Evolutionary conservation across 2,329 filamentous ascomycete genomes (phyloP).

Genomic region (Fonsecaea erecta): DNA sequence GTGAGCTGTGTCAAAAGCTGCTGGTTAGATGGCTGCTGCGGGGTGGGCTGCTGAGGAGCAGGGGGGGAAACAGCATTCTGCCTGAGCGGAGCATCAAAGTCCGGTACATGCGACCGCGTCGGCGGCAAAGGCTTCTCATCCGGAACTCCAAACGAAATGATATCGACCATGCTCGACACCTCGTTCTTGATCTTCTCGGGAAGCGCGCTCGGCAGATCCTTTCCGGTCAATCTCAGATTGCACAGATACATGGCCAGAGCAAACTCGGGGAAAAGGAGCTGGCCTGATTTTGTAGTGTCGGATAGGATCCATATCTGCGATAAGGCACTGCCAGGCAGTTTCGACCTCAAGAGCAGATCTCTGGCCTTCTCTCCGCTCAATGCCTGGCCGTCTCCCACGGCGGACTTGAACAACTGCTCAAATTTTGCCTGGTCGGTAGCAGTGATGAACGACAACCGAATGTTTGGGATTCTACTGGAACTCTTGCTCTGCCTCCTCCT

Average conservation of each 20-base stretch:
- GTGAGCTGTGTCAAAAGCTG: constrained; percentile 63
- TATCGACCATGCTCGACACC: constrained; percentile 99
- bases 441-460: constrained; percentile 93
- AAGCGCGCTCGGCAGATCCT: constrained; percentile 72
- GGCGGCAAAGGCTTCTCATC: constrained; percentile 67
- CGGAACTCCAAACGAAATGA: constrained; percentile 90
- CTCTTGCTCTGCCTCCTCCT: constrained; percentile 65
- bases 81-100: constrained; percentile 64
- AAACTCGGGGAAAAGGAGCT: constrained; percentile 96
- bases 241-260: constrained; percentile 98
- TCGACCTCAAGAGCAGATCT: constrained; percentile 85
- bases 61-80: constrained; percentile 57
- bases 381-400: constrained; percentile 80
- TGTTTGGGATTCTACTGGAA: constrained; percentile 81
- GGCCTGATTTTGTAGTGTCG: constrained; percentile 94
- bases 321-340: constrained; percentile 81
- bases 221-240: constrained; percentile 88
- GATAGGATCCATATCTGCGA: constrained; percentile 95
- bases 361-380: constrained; percentile 91
- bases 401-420: constrained; percentile 95
- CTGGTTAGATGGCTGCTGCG: constrained; percentile 71
- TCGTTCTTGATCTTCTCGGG: constrained; percentile 93
- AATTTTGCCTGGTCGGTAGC: constrained; percentile 95
- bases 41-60: constrained; percentile 68
- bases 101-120: constrained; percentile 68